Percentiles rank a stretch among this genome's conserved stretches.
phyloP scores from a whole-genome alignment of 2,329 filamentous ascomycete genomes.

The Rugonectria rugulosa region DNA sequence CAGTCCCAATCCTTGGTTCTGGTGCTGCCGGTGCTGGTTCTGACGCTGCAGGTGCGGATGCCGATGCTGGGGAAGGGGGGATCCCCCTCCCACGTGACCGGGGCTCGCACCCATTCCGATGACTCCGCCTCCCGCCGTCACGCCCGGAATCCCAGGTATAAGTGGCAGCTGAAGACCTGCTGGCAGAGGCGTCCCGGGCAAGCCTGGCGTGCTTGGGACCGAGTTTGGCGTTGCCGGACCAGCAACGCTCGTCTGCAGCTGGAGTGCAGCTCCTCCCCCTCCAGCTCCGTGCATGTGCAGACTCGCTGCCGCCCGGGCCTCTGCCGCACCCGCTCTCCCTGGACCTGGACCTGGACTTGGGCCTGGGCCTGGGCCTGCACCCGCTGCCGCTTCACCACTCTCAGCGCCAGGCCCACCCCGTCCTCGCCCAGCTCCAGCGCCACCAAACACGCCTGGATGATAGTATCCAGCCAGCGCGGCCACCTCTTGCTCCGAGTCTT shows the following conservation, averaged over 20 bases:
- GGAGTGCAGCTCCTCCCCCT: slow-evolving; percentile 11
- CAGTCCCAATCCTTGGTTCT: not conserved
- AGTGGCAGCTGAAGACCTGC: not conserved
- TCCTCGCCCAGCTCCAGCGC: slow-evolving; percentile 21
- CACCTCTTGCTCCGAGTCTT: slow-evolving; percentile 1
- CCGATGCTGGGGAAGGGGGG: not conserved
- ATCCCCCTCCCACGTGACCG: slow-evolving; percentile 14
- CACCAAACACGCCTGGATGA: slow-evolving; percentile 25
- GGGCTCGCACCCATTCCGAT: slow-evolving; percentile 1
- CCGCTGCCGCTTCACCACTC: not conserved
- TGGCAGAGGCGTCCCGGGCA: not conserved
- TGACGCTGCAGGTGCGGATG: not conserved
- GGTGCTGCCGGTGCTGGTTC: slow-evolving; percentile 8
- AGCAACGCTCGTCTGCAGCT: slow-evolving; percentile 26
- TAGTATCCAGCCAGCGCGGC: slow-evolving; percentile 31
- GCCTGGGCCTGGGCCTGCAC: not conserved
- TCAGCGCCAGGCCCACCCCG: slow-evolving; percentile 11
- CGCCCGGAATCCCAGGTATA: not conserved
- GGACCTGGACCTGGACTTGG: not conserved
- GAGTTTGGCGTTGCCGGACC: not conserved
- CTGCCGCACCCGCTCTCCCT: slow-evolving; percentile 8
- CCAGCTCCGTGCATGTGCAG: slow-evolving; percentile 10
- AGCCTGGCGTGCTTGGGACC: not conserved
- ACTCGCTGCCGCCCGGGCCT: slow-evolving; percentile 2
- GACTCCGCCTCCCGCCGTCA: not conserved